Evolutionary conservation across 1,139 yeast species (phyloP), one percentile per base, ranked within the genome.

Genomic region (Lodderomyces metapsilosis): DNA sequence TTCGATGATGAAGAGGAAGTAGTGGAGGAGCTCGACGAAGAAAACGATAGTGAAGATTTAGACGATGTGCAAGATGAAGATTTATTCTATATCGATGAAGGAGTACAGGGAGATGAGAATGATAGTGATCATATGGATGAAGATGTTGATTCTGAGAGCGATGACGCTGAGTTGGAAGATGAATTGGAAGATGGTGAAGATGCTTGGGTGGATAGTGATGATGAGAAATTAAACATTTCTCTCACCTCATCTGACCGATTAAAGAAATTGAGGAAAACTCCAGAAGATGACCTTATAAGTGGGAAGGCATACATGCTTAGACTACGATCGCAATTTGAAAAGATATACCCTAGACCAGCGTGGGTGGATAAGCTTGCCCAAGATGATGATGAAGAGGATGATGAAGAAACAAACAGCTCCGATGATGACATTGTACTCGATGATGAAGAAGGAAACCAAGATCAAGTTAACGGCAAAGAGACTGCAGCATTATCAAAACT

Each of bases 141-240:
- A 4, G 80, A 71, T 44, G 56, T 46, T 7, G 48, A 45, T 7
- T 34, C 37, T 3, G 32, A 21, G 13, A 28, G 36, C 9, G 66
- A 57, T 22, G 66, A 58, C 4, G 61, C 57, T 5, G 68, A 62
- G n/a, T 58, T 56, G 18, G 68, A 61, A 4, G 62, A 53, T 3
- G 68, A 62, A 27, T 68, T 64, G 10, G 74, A 66, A 12, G 52
- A 49, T n/a, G 44, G 41, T 2, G 68, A 63, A 20, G 75, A 71
- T 44, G 96, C 89, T 6, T 94, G 99, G 99, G 64, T 65, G 15
- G 99, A 92, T 62, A 84, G 95, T 46, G 98, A 92, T 57, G 98
- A 92, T 59, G 98, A 91, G 51, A 72, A 71, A 42, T 54, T 87
- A 21, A 68, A 68, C 17, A 73, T 92, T 5, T 79, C 95, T 1